A percentile compares a stretch with the other conserved stretches of the same genome.
Conservation (phyloP, 1,284 basidiomycete genomes). For the Cronartium quercuum region DNA sequence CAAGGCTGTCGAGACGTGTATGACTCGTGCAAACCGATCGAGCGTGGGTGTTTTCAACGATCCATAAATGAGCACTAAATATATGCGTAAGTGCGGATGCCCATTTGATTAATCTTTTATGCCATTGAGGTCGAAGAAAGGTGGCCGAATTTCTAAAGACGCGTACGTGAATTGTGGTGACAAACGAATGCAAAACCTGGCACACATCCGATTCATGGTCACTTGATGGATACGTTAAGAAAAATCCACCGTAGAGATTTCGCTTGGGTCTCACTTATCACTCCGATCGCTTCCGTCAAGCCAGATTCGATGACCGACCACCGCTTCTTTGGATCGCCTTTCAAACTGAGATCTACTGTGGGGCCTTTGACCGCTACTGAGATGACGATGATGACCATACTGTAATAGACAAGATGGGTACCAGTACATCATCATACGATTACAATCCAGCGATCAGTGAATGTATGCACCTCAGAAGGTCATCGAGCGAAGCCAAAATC, state of each 20-base stretch:
- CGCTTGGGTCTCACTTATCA: constrained; percentile 62
- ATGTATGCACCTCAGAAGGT: constrained; percentile 46
- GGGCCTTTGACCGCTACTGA: constrained; percentile 82
- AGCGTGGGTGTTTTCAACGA: constrained; percentile 85
- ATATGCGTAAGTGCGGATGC: not conserved
- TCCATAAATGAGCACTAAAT: constrained; percentile 75
- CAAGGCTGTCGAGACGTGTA: constrained; percentile 78
- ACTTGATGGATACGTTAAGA: not conserved
- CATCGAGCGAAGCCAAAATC: not conserved
- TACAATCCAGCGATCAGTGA: not conserved
- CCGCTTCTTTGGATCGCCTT: constrained; percentile 58
- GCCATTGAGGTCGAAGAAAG: not conserved
- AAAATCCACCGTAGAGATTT: no score
- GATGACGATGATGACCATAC: constrained; percentile 88
- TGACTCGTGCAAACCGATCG: constrained; percentile 86
- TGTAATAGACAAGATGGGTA: constrained; percentile 51
- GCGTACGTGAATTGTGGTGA: constrained; percentile 71
- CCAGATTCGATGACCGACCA: constrained; percentile 69
- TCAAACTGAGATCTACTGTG: constrained; percentile 68
- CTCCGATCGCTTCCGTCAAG: constrained; percentile 83
- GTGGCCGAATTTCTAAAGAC: no score
- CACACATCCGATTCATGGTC: not conserved
- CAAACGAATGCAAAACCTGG: constrained; percentile 80
- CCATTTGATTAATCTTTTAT: not conserved
- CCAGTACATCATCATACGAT: not conserved